These are phyloP conservation scores for Trichoderma gamsii DNA, from an alignment of 495 filamentous ascomycete species.

Conservation along the genomic window DNA sequence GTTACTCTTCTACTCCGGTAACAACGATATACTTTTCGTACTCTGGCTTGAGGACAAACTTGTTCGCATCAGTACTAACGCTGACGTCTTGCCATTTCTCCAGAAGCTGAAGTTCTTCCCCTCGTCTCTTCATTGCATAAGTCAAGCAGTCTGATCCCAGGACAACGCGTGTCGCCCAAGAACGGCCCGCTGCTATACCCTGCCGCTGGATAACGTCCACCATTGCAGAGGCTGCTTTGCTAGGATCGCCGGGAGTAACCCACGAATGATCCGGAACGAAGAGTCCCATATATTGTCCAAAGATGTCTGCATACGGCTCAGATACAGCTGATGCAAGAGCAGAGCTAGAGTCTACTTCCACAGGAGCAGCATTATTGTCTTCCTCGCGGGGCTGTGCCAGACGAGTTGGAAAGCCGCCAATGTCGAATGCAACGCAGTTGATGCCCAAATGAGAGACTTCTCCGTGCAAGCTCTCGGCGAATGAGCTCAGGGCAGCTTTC, in stretches of 20 bases:
- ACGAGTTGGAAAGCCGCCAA: constrained; percentile 24
- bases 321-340: neutral
- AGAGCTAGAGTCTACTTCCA: neutral
- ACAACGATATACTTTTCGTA: neutral
- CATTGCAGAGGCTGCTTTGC: constrained; percentile 28
- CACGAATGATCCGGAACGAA: constrained; percentile 19
- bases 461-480: constrained; percentile 27
- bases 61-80: constrained; percentile 20
- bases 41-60: constrained; percentile 6
- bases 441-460: constrained; percentile 23
- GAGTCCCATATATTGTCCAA: constrained; percentile 20
- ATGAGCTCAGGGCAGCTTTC: constrained; percentile 43
- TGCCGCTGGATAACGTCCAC: constrained; percentile 29
- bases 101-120: constrained; percentile 21
- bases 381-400: constrained; percentile 22
- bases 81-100: constrained; percentile 23
- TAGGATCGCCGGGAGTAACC: constrained; percentile 31
- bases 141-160: constrained; percentile 24
- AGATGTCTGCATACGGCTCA: constrained; percentile 17
- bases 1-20: neutral
- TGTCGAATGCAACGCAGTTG: constrained; percentile 23
- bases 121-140: constrained; percentile 20
- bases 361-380: neutral
- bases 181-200: constrained; percentile 21
- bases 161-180: constrained; percentile 22